Evolutionary conservation across 1,284 basidiomycete species (phyloP).

Genomic region (Pholiota adiposa): DNA sequence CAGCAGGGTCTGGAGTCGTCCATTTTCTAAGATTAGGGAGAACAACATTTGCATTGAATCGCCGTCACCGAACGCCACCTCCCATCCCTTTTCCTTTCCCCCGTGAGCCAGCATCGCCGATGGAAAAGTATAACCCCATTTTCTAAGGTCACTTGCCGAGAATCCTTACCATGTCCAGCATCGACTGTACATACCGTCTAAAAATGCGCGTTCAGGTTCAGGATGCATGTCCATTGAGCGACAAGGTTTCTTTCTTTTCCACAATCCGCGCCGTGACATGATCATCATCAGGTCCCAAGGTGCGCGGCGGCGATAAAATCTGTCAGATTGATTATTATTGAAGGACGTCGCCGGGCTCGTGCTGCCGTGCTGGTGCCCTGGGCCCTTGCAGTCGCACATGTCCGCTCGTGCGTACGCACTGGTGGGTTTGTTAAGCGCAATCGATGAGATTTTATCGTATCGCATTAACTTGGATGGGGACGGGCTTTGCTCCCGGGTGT

Average conservation of each 20-base stretch:
- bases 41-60: neutral
- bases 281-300: neutral
- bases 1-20: neutral
- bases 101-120: constrained; percentile 16
- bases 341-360: neutral
- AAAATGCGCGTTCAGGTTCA: neutral
- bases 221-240: constrained; percentile 4
- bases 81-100: constrained; percentile 5
- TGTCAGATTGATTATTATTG: neutral
- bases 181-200: neutral
- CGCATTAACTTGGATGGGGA: no score
- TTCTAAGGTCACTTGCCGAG: neutral
- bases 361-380: neutral
- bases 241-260: neutral
- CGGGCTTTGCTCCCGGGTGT: no score
- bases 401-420: neutral
- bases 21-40: neutral
- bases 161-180: neutral
- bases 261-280: neutral
- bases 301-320: constrained; percentile 1
- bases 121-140: neutral
- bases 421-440: neutral
- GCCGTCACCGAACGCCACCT: constrained; percentile 9
- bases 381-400: neutral
- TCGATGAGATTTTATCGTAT: neutral